Base-by-base conservation (phyloP, 2,329 filamentous ascomycete species). In the Alternaria infectoria region DNA sequence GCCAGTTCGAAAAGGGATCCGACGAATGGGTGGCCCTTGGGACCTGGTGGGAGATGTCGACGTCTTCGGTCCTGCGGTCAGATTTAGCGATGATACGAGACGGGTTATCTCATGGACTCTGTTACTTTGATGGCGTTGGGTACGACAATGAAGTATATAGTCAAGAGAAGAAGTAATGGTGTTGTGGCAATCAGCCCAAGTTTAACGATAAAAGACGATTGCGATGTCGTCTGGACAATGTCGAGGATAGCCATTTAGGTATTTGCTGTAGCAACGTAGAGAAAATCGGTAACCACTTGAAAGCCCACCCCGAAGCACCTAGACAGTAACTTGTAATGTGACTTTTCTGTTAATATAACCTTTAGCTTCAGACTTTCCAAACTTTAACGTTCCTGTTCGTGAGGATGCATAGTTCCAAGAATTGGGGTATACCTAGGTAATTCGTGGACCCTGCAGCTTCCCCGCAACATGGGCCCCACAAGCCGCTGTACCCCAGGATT, bases 1-100 rank as follows among this genome's bases (percentile, higher is more conserved):
- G 73, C 69, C 3, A 82, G 72, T 47, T 81, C 78, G 44, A 80
- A 67, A 30, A 81, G 71, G 55, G 79, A 81, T 0, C 81, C 81
- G 3, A 82, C 70, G 43, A 82, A 78, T 3, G 81, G 80, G 3
- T 81, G 73, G 2, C 80, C 81, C 57, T 68, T 71, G 0, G 80
- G 80, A 3, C 80, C 80, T 7, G 79, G 80, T 7, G 80, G 80
- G 0, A 81, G 73, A 51, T 80, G 72, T 12, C 74, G 73, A 12
- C 76, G 65, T 40, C 77, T 71, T 3, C 69, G 56, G 40, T 79
- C 77, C 73, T 78, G 13, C 6, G 2, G n/a, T 12, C 21, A 0
- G 12, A n/a, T 3, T 17, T 23, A 46, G 56, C 65, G 26, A 61
- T 67, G 17, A 66, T 47, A 47, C 43, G 17, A 19, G 15, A 4